Base-by-base conservation (phyloP, 2,329 filamentous ascomycete species). In the Alternaria arborescens region DNA sequence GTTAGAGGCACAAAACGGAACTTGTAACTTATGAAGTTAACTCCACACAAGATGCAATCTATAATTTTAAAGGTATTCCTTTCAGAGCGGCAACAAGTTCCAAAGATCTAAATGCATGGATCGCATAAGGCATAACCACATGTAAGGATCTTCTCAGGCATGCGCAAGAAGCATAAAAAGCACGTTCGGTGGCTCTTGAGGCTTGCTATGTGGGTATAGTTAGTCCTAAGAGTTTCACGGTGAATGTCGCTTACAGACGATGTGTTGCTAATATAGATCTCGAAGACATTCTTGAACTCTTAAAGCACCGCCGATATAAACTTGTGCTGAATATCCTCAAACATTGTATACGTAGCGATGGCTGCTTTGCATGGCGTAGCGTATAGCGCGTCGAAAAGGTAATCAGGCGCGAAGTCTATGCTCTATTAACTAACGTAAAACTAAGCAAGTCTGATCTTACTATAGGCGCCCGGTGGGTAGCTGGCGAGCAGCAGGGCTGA, bases 401-500 rank as follows among this genome's bases (percentile, higher is more conserved):
- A 60, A 8, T 55, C 32, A 4, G 58, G 58, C 28, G 60, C 26
- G 55, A 67, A 65, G 18, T 36, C 57, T 66, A 36, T 36, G 14
- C 12, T 28, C 28, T 44, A 18, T 60, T 11, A 60, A 30, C 34
- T n/a, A 41, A 26, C 4, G 16, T 22, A 41, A 52, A 14, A n/a
- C 4, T 47, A 24, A 20, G 18, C 20, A 20, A 18, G 12, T n/a
- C 12, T 16, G 24, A 54, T 32, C 66, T 61, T 64, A 75, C 68
- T 22, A 52, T 75, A 65, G 8, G 67, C 52, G 8, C 60, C 53
- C 22, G 67, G 67, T 26, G 69, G 67, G 52, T 72, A 75, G 28
- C 61, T 67, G 7, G 69, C 58, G 4, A 76, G 57, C 30, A 72
- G 43, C 2, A 74, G 44, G 16, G 71, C 64, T 3, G 67, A 75